phyloP scores from a whole-genome alignment of 2,329 filamentous ascomycete species.

The Nakataea oryzae region DNA sequence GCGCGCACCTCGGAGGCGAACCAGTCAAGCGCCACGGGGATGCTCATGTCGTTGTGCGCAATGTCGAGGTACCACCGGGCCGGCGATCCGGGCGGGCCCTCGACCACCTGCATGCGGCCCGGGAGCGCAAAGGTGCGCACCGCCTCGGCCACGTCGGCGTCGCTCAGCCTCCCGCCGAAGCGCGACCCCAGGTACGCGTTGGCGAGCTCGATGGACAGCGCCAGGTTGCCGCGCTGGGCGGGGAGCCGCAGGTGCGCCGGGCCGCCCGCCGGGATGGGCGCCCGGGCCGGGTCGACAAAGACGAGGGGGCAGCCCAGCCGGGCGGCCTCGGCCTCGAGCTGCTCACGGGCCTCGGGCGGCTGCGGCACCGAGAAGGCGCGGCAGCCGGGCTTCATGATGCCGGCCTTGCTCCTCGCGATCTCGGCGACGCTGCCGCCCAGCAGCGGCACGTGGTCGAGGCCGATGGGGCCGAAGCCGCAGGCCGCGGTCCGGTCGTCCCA shows the following conservation, averaged over 20 bases:
- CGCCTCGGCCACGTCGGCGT: neutral
- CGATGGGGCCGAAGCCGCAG: conserved; percentile 53
- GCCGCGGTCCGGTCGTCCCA: conserved; percentile 45
- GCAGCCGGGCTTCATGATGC: conserved; percentile 52
- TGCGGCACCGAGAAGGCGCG: conserved; percentile 35
- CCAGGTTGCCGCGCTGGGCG: conserved; percentile 1
- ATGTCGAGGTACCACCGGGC: conserved; percentile 2
- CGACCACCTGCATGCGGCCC: neutral
- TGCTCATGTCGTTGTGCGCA: conserved; percentile 3
- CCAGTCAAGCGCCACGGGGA: conserved; percentile 2
- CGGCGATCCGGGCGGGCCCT: neutral
- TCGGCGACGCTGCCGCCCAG: conserved; percentile 53
- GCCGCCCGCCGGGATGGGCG: neutral
- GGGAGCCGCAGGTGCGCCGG: neutral
- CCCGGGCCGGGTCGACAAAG: neutral
- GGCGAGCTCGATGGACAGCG: neutral
- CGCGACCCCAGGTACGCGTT: conserved; percentile 2
- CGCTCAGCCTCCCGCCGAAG: neutral
- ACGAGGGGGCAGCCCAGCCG: neutral
- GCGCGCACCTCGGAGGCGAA: conserved; percentile 1
- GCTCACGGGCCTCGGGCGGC: neutral
- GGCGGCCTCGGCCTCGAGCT: conserved; percentile 1
- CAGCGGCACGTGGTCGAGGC: conserved; percentile 55
- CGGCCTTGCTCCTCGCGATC: conserved; percentile 66
- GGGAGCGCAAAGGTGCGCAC: neutral